A percentile compares a stretch with the other conserved stretches of the same genome.
Evolutionary conservation across 164 flowering plant genomes (phyloP).

Genomic region (Cinnamomum micranthum): DNA sequence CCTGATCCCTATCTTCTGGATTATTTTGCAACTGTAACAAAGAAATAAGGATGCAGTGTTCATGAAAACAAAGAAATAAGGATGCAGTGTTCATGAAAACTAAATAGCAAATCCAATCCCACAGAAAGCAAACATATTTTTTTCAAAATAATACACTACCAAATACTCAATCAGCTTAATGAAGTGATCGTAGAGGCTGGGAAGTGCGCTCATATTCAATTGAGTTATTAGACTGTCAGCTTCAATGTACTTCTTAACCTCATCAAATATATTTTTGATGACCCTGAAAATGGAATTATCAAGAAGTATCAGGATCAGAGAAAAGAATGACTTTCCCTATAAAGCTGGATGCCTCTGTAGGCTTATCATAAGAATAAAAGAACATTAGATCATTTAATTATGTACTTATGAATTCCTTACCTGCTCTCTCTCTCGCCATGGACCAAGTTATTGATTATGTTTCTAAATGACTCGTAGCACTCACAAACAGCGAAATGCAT

Average conservation of each 20-base stretch:
- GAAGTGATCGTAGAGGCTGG: conserved; percentile 66
- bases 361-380: neutral
- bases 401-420: conserved; percentile 7
- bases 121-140: neutral
- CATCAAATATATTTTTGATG: conserved; percentile 52
- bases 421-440: conserved; percentile 66
- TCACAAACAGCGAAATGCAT: conserved; percentile 86
- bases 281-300: conserved; percentile 42
- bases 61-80: neutral
- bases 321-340: neutral
- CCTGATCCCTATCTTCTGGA: conserved; percentile 60
- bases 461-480: conserved; percentile 81
- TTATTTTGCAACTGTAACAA: conserved; percentile 57
- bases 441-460: conserved; percentile 58
- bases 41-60: neutral
- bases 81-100: neutral
- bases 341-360: neutral
- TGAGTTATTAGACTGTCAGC: conserved; percentile 42
- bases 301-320: neutral
- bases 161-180: conserved; percentile 65
- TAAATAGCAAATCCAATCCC: neutral
- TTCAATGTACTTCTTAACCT: conserved; percentile 62
- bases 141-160: conserved; percentile 34
- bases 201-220: conserved; percentile 78
- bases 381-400: neutral